These are phyloP conservation scores for Calophaca sinica DNA, from an alignment of 306 rosid genomes.

Conservation along the genomic window DNA sequence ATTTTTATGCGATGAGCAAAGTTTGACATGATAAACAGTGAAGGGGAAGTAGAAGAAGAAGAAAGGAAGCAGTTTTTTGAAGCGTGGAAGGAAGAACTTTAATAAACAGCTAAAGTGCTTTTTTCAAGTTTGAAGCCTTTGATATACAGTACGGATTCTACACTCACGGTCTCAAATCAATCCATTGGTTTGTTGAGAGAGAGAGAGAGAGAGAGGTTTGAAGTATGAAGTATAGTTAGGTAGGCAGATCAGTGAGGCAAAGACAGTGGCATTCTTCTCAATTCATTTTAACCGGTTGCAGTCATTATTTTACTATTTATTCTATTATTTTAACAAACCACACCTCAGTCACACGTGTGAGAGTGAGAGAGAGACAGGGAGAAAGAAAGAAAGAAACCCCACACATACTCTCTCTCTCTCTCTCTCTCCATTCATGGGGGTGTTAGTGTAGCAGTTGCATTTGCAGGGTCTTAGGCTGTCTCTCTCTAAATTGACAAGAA, in stretches of 20 bases:
- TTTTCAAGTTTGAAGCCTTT: conserved; percentile 15
- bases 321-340: conserved; percentile 42
- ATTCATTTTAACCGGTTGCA: conserved; percentile 42
- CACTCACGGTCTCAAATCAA: too few species aligned
- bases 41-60: conserved; percentile 21
- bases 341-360: conserved; percentile 75
- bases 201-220: too few species aligned
- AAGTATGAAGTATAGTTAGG: conserved; percentile 63
- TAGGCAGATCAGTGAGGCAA: conserved; percentile 51
- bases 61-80: conserved; percentile 13
- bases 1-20: background rate
- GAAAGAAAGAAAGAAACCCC: background rate
- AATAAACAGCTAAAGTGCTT: conserved; percentile 49
- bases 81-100: conserved; percentile 36
- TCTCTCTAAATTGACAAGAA: conserved; percentile 71
- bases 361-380: conserved; percentile 41
- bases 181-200: background rate
- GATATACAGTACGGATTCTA: too few species aligned
- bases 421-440: conserved; percentile 48
- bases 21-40: conserved; percentile 33
- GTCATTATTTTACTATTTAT: conserved; percentile 44
- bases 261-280: conserved; percentile 50
- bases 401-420: conserved; percentile 18
- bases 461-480: conserved; percentile 64
- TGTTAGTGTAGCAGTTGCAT: conserved; percentile 32